Evolutionary conservation across 192 early-diverging fungal species (phyloP).

Genomic region (Umbelopsis vinacea): DNA sequence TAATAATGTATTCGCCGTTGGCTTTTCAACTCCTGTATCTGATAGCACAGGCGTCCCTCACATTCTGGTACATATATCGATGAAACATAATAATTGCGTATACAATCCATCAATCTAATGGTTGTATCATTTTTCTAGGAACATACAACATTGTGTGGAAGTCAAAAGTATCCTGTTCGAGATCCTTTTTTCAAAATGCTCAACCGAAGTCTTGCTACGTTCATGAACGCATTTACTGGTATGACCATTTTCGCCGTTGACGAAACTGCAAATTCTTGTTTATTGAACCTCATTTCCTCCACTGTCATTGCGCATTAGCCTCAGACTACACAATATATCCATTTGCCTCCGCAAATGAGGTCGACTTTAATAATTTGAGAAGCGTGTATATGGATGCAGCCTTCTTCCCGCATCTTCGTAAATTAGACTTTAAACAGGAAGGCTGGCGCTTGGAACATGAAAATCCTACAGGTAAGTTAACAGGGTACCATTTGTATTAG

Average conservation of each 20-base stretch:
- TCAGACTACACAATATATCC: conserved; percentile 91
- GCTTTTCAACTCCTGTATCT: conserved; percentile 81
- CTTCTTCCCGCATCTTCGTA: conserved; percentile 78
- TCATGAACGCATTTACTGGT: conserved; percentile 97
- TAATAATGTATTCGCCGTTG: conserved; percentile 96
- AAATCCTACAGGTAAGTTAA: conserved; percentile 64
- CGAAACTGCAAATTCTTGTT: no score
- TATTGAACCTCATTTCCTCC: no score
- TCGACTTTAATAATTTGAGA: conserved; percentile 90
- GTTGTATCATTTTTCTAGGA: conserved; percentile 46
- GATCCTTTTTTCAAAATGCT: conserved; percentile 99
- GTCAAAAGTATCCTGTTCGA: conserved; percentile 83
- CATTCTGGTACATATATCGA: conserved; percentile 63
- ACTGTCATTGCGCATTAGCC: conserved; percentile 42
- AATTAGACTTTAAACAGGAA: conserved; percentile 91
- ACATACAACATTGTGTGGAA: conserved; percentile 94
- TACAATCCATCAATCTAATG: not conserved
- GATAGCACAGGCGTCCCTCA: conserved; percentile 91
- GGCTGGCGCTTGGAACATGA: conserved; percentile 93
- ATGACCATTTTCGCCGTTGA: not conserved
- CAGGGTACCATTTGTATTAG: conserved; percentile 71
- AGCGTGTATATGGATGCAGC: conserved; percentile 91
- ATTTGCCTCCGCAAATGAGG: conserved; percentile 87
- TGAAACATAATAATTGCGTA: not conserved
- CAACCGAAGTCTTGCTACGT: conserved; percentile 92